These are phyloP conservation scores for Colletotrichum sojae DNA, from an alignment of 2,329 filamentous ascomycete species.

Conservation along the genomic window DNA sequence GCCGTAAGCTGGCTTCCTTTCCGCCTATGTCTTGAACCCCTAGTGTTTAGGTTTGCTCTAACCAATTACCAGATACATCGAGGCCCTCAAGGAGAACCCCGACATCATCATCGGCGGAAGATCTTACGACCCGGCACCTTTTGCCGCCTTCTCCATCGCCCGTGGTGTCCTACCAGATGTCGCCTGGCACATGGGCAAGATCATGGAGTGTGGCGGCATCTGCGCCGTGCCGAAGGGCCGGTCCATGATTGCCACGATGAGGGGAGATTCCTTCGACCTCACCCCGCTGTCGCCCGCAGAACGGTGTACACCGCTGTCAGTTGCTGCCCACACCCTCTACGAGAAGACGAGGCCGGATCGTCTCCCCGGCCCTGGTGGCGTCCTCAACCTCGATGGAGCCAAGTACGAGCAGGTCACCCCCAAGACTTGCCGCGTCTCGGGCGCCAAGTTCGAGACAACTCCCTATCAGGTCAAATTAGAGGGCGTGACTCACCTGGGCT, in stretches of 20 bases:
- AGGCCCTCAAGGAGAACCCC: slow-evolving; percentile 56
- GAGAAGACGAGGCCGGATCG: slow-evolving; percentile 68
- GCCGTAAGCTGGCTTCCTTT: slow-evolving; percentile 48
- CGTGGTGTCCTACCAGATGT: slow-evolving; percentile 37
- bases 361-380: slow-evolving; percentile 64
- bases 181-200: slow-evolving; percentile 66
- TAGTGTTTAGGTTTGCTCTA: too few species aligned
- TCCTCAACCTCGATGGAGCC: slow-evolving; percentile 56
- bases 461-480: slow-evolving; percentile 65
- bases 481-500: slow-evolving; percentile 58
- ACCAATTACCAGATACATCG: slow-evolving; percentile 46
- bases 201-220: slow-evolving; percentile 66
- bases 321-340: slow-evolving; percentile 68
- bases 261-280: slow-evolving; percentile 61
- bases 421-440: slow-evolving; percentile 55
- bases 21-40: too few species aligned
- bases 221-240: slow-evolving; percentile 64
- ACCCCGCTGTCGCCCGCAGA: slow-evolving; percentile 55
- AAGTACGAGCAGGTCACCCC: slow-evolving; percentile 58
- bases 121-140: slow-evolving; percentile 58
- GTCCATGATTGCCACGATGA: slow-evolving; percentile 58
- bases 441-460: slow-evolving; percentile 51
- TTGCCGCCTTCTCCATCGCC: slow-evolving; percentile 50
- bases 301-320: slow-evolving; percentile 62
- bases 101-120: slow-evolving; percentile 63